A percentile compares a stretch with the other conserved stretches of the same genome.
Evolutionary conservation across 805 yeast species (phyloP).

Genomic region (Wickerhamomyces bisporus): DNA sequence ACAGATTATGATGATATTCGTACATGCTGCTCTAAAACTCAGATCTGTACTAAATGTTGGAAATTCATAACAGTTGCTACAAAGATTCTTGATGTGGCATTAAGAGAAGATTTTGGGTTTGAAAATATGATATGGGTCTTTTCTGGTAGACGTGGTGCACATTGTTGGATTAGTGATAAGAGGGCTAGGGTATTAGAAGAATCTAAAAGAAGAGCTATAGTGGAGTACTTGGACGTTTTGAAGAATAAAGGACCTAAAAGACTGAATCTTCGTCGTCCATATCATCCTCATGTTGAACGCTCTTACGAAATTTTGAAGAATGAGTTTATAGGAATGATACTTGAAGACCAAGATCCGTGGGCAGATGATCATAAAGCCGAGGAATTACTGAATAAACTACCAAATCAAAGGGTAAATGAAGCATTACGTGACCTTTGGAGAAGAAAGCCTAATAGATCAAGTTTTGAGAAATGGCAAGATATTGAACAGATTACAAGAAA

Average conservation of each 20-base stretch:
- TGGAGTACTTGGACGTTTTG: constrained; percentile 78
- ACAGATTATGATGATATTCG: constrained; percentile 93
- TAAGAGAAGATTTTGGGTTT: constrained; percentile 87
- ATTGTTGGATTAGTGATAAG: constrained; percentile 93
- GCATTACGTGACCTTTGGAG: constrained; percentile 60
- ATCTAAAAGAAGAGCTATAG: constrained; percentile 65
- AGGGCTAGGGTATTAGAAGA: constrained; percentile 77
- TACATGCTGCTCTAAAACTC: constrained; percentile 87
- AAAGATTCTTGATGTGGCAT: constrained; percentile 62
- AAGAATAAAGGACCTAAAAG: constrained; percentile 46
- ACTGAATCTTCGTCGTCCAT: constrained; percentile 64
- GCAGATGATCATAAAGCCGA: constrained; percentile 45
- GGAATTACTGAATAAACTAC: constrained; percentile 52
- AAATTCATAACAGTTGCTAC: constrained; percentile 83
- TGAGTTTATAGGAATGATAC: constrained; percentile 58
- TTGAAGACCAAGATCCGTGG: constrained; percentile 91
- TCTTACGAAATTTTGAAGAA: constrained; percentile 63
- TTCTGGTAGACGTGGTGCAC: constrained; percentile 98
- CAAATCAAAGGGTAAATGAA: constrained; percentile 51
- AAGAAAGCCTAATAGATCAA: constrained; percentile 42
- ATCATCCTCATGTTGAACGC: constrained; percentile 82
- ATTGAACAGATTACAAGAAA: constrained; percentile 47
- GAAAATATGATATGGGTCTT: constrained; percentile 87
- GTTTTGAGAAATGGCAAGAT: constrained; percentile 74
- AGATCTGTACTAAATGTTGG: constrained; percentile 90